These are phyloP conservation scores for Striga hermonthica DNA, from an alignment of 305 asterid species.

Conservation along the genomic window DNA sequence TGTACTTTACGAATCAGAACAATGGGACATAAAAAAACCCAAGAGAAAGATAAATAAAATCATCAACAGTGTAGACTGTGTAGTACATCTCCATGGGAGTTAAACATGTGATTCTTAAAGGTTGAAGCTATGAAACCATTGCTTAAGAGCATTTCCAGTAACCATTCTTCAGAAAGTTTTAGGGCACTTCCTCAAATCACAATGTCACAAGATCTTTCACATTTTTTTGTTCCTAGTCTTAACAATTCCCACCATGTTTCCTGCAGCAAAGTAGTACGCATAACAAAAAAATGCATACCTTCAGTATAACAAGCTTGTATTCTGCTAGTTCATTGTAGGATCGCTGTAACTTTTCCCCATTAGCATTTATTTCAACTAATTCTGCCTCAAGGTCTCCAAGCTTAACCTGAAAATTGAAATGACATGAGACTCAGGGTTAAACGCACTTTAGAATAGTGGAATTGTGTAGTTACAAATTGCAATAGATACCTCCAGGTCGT, in stretches of 20 bases:
- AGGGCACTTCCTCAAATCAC: slow-evolving; percentile 10
- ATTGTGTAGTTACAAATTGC: slow-evolving; percentile 16
- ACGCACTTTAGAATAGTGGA: slow-evolving; percentile 17
- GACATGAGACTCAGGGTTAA: slow-evolving; percentile 26
- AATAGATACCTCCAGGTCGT: slow-evolving; percentile 79
- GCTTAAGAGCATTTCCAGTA: background rate
- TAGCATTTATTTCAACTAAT: slow-evolving; percentile 88
- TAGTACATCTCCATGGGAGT: too few relatives aligned
- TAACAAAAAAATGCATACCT: slow-evolving; percentile 43
- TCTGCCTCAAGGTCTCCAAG: slow-evolving; percentile 97
- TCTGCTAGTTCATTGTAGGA: slow-evolving; percentile 88
- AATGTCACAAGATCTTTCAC: slow-evolving; percentile 2
- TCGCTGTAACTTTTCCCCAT: slow-evolving; percentile 80
- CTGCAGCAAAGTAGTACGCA: background rate
- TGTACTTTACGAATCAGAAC: too few relatives aligned
- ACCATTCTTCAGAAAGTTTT: slow-evolving; percentile 7
- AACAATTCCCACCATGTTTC: slow-evolving; percentile 1
- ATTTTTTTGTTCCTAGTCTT: background rate
- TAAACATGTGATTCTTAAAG: too few relatives aligned
- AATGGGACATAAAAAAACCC: too few relatives aligned
- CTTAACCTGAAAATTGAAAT: slow-evolving; percentile 73
- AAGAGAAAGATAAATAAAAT: too few relatives aligned
- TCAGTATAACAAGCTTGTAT: slow-evolving; percentile 85
- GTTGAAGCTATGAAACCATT: too few relatives aligned
- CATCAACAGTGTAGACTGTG: too few relatives aligned